Conservation (phyloP, 805 yeast genomes). For the Isabelozyma heimii region DNA sequence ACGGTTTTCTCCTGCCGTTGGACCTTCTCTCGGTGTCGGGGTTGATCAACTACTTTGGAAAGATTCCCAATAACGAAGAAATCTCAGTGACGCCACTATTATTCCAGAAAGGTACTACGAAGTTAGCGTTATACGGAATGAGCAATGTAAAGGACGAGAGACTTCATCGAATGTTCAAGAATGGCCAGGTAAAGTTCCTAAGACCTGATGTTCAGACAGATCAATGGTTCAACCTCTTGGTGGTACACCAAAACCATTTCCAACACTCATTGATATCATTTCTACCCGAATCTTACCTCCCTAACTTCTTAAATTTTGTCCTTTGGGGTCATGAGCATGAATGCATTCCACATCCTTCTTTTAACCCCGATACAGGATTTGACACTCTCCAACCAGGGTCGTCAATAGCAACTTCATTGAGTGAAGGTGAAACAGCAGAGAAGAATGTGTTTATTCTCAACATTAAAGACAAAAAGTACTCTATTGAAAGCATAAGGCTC, state of each 20-base stretch:
- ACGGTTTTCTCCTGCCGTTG: constrained; percentile 75
- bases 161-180: constrained; percentile 74
- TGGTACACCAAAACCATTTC: constrained; percentile 89
- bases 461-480: constrained; percentile 54
- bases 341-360: constrained; percentile 68
- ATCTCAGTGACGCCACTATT: constrained; percentile 74
- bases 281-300: constrained; percentile 82
- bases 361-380: constrained; percentile 61
- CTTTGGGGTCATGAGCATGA: constrained; percentile 99
- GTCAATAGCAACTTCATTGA: constrained; percentile 85
- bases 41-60: constrained; percentile 85
- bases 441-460: constrained; percentile 75
- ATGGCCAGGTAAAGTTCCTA: constrained; percentile 74
- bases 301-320: constrained; percentile 75
- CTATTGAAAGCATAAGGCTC: constrained; percentile 59
- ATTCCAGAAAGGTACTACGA: constrained; percentile 78
- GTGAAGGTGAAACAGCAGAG: constrained; percentile 76
- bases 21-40: constrained; percentile 83
- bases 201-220: constrained; percentile 59
- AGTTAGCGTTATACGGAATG: constrained; percentile 83
- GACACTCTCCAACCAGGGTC: constrained; percentile 90
- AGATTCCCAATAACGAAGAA: constrained; percentile 70
- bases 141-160: constrained; percentile 90
- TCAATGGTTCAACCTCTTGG: constrained; percentile 80
- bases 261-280: constrained; percentile 71